A percentile compares a stretch with the other conserved stretches of the same genome.
Evolutionary conservation across 2,329 filamentous ascomycete species (phyloP).

Genomic region (Aureobasidium vineae): DNA sequence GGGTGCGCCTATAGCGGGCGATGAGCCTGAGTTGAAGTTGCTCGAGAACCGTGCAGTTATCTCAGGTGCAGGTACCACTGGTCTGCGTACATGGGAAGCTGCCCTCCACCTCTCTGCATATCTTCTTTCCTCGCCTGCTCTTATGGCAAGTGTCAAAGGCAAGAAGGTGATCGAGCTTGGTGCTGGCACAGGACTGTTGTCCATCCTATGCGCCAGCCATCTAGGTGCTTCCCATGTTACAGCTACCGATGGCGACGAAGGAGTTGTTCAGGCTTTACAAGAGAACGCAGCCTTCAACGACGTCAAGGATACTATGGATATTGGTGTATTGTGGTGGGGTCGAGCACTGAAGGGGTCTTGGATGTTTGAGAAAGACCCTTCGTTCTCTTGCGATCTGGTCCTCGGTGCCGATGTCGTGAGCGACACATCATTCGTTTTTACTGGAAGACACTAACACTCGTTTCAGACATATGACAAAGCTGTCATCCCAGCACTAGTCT

Average conservation of each 20-base stretch:
- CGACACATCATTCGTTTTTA: slow-evolving; percentile 20
- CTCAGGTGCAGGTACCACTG: slow-evolving; percentile 69
- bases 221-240: slow-evolving; percentile 60
- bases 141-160: slow-evolving; percentile 46
- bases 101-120: slow-evolving; percentile 70
- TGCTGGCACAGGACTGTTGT: slow-evolving; percentile 72
- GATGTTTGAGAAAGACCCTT: slow-evolving; percentile 52
- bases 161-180: slow-evolving; percentile 70
- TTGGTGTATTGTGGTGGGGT: slow-evolving; percentile 65
- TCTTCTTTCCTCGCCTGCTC: slow-evolving; percentile 50
- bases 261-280: slow-evolving; percentile 65
- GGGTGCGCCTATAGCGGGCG: slow-evolving; percentile 26
- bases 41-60: slow-evolving; percentile 69
- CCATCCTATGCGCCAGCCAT: slow-evolving; percentile 69
- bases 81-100: slow-evolving; percentile 78
- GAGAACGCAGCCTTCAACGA: slow-evolving; percentile 68
- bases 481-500: slow-evolving; percentile 62
- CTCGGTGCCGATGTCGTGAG: slow-evolving; percentile 70
- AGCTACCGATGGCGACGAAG: slow-evolving; percentile 71
- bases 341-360: slow-evolving; percentile 58
- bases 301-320: slow-evolving; percentile 51
- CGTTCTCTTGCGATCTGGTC: slow-evolving; percentile 57
- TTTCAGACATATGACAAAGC: slow-evolving; percentile 65
- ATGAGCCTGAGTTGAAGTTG: slow-evolving; percentile 54
- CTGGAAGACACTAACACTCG: not conserved